Base-by-base conservation (phyloP, 768 basidiomycete genomes). In the Lentinula edodes region DNA sequence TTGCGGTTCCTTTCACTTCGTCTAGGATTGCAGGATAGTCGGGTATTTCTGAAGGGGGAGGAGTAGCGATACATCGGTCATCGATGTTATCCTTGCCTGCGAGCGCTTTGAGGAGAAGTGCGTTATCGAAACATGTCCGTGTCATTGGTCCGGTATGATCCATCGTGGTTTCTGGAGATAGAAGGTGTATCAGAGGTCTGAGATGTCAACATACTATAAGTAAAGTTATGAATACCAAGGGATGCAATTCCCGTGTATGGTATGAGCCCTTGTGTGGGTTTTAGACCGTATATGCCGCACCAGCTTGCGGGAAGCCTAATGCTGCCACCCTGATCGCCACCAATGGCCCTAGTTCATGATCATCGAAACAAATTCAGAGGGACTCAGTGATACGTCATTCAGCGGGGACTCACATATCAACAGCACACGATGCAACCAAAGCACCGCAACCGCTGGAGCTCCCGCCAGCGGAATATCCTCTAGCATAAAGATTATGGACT, bases 111-210 rank as follows among this genome's bases (percentile, higher is more conserved):
- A 61, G 60, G 20, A 61, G 51, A 18, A 61, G 16, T 18, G 60
- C 51, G 42, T 52, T 54, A 15, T 61, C 60, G n/a, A 20, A 18
- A 15, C 36, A 52, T 5, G 60, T 61, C 2, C 15, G 50, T 9
- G 60, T 36, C 50, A 61, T 52, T 23, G 60, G 60, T 13, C 60
- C 60, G 18, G 60, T 61, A 45, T 61, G 60, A 45, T 61, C 60
- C 9, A 59, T 38, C 10, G 45, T 59, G 15, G 58, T 34, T 38
- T 59, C 58, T 59, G 8, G 9, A 42, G 23, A 46, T 42, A 58
- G 1, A 35, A 36, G 10, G 34, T 8, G 36, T 13, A 10, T 32
- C 6, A 58, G 34, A 23, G 34, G 16, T 12, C 13, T 6, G n/a
- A 32, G 35, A 20, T 32, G n/a, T 52, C 43, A 15, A 46, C 20